Evolutionary conservation across 2,329 filamentous ascomycete genomes (phyloP).

Genomic region (Aspergillus aculeatus): DNA sequence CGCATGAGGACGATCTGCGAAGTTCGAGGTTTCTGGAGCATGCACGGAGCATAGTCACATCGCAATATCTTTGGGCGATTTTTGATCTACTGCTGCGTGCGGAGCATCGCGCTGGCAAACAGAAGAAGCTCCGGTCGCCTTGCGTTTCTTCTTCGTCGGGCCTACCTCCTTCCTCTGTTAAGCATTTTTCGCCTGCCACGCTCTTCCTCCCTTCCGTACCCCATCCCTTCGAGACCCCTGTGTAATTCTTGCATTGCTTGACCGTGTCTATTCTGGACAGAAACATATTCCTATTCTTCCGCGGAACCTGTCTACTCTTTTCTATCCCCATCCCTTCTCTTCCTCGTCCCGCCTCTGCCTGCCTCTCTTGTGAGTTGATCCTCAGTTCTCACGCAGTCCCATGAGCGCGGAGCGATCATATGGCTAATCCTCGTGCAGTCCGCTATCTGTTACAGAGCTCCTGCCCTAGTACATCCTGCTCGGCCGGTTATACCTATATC

Average conservation of each 20-base stretch:
- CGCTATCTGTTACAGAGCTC: conserved; percentile 32
- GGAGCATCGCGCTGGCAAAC: conserved; percentile 34
- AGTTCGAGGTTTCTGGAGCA: conserved; percentile 41
- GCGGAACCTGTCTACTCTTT: conserved; percentile 14
- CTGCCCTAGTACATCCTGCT: conserved; percentile 18
- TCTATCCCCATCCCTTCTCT: conserved; percentile 15
- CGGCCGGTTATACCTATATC: conserved; percentile 16
- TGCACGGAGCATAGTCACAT: conserved; percentile 44
- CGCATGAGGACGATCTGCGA: conserved; percentile 39
- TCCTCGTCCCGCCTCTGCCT: conserved; percentile 18
- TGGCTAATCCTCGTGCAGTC: conserved; percentile 22
- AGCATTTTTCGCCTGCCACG: conserved; percentile 27
- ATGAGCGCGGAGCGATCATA: conserved; percentile 5
- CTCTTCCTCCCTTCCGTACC: conserved; percentile 23
- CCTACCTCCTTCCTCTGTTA: conserved; percentile 15
- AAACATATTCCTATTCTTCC: conserved; percentile 17
- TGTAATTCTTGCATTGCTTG: conserved; percentile 33
- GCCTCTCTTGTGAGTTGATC: conserved; percentile 24
- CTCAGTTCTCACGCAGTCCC: conserved; percentile 7
- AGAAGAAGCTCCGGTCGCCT: conserved; percentile 36
- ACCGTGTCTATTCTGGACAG: conserved; percentile 22
- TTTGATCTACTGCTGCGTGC: conserved; percentile 27
- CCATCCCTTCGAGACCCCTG: conserved; percentile 25
- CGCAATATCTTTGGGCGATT: conserved; percentile 29
- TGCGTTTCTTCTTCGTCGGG: conserved; percentile 21